Conservation (phyloP, 169 alveolate genomes). For the Plasmodium falciparum region DNA sequence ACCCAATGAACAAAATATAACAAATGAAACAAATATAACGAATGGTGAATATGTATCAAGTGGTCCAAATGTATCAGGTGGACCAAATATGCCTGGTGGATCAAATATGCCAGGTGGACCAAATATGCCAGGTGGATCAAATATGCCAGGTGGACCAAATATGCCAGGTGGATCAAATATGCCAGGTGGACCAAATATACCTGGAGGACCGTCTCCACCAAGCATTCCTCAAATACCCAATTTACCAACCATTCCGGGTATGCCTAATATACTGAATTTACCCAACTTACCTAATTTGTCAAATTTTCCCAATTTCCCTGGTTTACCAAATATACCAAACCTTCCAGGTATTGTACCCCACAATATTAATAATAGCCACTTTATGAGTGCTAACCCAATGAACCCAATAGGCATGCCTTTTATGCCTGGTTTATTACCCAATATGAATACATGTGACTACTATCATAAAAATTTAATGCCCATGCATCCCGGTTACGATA, state of each 20-base stretch:
- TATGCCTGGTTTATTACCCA: slow-evolving; percentile 50
- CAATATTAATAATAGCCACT: slow-evolving; percentile 1
- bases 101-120: neutral
- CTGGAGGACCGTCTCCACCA: neutral
- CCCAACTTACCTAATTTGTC: neutral
- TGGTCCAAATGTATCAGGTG: slow-evolving; percentile 1
- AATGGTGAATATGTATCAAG: too few species aligned
- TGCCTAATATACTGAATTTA: slow-evolving; percentile 1
- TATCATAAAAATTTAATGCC: slow-evolving; percentile 38
- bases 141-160: slow-evolving; percentile 1
- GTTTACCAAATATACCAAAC: neutral
- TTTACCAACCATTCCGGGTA: neutral
- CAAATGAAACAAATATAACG: neutral
- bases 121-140: slow-evolving; percentile 4
- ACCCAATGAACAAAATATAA: slow-evolving; percentile 8
- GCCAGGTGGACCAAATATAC: neutral
- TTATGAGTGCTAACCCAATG: slow-evolving; percentile 24
- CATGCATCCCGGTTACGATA: slow-evolving; percentile 35
- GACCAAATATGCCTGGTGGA: slow-evolving; percentile 1
- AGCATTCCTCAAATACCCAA: neutral
- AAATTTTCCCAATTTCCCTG: neutral
- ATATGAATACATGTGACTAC: slow-evolving; percentile 39
- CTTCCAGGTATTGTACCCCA: neutral
- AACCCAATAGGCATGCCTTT: slow-evolving; percentile 31
- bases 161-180: neutral